These are phyloP conservation scores for Cyberlindnera saturnus DNA, from an alignment of 805 yeast species.

Conservation along the genomic window DNA sequence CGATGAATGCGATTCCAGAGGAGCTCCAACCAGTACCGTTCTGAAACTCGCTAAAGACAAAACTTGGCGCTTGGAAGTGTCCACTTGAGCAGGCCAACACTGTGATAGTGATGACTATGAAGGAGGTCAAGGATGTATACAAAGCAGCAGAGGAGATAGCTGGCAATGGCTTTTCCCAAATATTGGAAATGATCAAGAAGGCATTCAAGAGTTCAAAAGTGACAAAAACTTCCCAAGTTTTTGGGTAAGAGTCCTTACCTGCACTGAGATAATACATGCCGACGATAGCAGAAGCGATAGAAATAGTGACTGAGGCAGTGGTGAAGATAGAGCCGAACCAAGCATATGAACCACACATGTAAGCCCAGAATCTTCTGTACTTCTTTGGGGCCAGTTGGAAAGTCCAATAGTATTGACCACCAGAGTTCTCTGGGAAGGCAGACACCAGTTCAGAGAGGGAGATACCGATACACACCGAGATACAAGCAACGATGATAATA, in stretches of 20 bases:
- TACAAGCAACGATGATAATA: slow-evolving; percentile 41
- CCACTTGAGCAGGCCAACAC: slow-evolving; percentile 48
- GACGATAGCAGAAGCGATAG: slow-evolving; percentile 44
- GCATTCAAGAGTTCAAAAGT: slow-evolving; percentile 40
- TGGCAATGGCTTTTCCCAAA: slow-evolving; percentile 50
- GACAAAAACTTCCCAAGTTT: slow-evolving; percentile 52
- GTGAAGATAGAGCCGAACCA: slow-evolving; percentile 60
- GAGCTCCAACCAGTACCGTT: slow-evolving; percentile 58
- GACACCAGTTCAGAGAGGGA: slow-evolving; percentile 48
- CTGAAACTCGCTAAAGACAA: slow-evolving; percentile 48
- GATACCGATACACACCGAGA: slow-evolving; percentile 43
- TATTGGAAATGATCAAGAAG: slow-evolving; percentile 39
- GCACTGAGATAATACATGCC: slow-evolving; percentile 40
- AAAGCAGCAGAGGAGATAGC: slow-evolving; percentile 41
- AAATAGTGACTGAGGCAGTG: slow-evolving; percentile 51
- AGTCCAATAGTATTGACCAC: slow-evolving; percentile 59
- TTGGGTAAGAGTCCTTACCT: slow-evolving; percentile 28
- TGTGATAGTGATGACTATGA: slow-evolving; percentile 45
- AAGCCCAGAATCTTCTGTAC: slow-evolving; percentile 35
- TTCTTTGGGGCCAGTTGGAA: slow-evolving; percentile 43
- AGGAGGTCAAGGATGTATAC: slow-evolving; percentile 47
- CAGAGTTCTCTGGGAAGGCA: slow-evolving; percentile 47
- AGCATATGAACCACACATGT: slow-evolving; percentile 54
- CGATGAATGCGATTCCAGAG: slow-evolving; percentile 54
- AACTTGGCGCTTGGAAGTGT: slow-evolving; percentile 41